Percentiles rank a stretch among this genome's conserved stretches.
These are phyloP conservation scores for Sesbania bispinosa DNA, from an alignment of 306 rosid species.

Conservation along the genomic window DNA sequence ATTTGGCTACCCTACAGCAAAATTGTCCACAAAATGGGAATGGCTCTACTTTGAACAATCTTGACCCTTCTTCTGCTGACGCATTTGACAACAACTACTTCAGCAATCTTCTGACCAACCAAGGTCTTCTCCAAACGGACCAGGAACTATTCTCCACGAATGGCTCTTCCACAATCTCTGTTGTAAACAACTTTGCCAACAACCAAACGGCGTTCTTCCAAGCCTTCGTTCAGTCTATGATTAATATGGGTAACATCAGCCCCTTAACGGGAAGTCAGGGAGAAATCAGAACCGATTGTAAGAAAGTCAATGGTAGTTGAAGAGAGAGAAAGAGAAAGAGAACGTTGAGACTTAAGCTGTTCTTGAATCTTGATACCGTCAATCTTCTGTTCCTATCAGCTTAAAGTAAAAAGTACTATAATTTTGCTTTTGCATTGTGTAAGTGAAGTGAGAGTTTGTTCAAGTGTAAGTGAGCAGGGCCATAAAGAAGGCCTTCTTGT, in stretches of 20 bases:
- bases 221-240: slow-evolving; percentile 61
- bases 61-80: slow-evolving; percentile 40
- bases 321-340: background rate
- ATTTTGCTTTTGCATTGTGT: background rate
- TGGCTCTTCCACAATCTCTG: slow-evolving; percentile 46
- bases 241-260: slow-evolving; percentile 70
- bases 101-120: slow-evolving; percentile 34
- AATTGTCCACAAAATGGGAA: slow-evolving; percentile 59
- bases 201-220: slow-evolving; percentile 51
- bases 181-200: slow-evolving; percentile 49
- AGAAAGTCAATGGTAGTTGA: slow-evolving; percentile 57
- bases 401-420: background rate
- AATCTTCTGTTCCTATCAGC: too few species aligned
- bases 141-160: slow-evolving; percentile 50
- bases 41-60: slow-evolving; percentile 37
- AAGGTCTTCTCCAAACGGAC: slow-evolving; percentile 57
- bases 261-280: slow-evolving; percentile 58
- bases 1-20: slow-evolving; percentile 45
- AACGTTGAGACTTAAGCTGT: too few species aligned
- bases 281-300: slow-evolving; percentile 56
- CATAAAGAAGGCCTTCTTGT: too few species aligned
- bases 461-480: too few species aligned
- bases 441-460: background rate
- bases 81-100: slow-evolving; percentile 63
- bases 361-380: background rate